Evolutionary conservation across 2,329 filamentous ascomycete species (phyloP).

Genomic region (Xylaria sp.): DNA sequence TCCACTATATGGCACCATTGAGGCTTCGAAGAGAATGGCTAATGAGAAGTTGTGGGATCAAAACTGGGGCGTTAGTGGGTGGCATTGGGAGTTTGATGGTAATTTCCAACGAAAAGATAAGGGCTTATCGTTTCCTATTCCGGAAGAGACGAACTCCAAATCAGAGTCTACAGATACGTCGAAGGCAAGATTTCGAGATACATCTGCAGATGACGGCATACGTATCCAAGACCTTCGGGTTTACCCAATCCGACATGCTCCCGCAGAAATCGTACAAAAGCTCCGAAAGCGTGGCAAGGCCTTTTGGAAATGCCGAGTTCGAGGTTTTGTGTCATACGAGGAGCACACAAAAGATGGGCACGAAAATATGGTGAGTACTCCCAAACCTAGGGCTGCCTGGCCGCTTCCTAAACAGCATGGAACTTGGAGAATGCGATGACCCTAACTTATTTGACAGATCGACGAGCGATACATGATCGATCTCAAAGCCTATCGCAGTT

Average conservation of each 20-base stretch:
- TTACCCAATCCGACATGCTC: neutral
- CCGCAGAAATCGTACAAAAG: neutral
- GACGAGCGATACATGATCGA: neutral
- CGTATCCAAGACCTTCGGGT: neutral
- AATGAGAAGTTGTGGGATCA: conserved; percentile 8
- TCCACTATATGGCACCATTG: neutral
- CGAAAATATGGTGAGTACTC: neutral
- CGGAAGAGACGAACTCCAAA: neutral
- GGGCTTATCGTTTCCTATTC: neutral
- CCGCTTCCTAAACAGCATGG: too few relatives aligned
- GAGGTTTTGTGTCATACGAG: neutral
- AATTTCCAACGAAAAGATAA: neutral
- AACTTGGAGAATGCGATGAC: neutral
- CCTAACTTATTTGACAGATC: neutral
- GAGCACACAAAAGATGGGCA: neutral
- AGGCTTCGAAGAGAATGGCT: conserved; percentile 5
- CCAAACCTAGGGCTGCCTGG: neutral
- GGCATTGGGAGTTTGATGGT: neutral
- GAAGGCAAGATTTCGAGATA: neutral
- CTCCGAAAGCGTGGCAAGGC: neutral
- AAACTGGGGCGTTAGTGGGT: neutral
- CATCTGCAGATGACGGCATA: neutral
- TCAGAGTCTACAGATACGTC: neutral
- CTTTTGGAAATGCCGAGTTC: neutral
- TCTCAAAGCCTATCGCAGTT: neutral